A percentile compares a stretch with the other conserved stretches of the same genome.
These are phyloP conservation scores for Aureobasidium sp. DNA, from an alignment of 2,329 filamentous ascomycete genomes.

Conservation along the genomic window DNA sequence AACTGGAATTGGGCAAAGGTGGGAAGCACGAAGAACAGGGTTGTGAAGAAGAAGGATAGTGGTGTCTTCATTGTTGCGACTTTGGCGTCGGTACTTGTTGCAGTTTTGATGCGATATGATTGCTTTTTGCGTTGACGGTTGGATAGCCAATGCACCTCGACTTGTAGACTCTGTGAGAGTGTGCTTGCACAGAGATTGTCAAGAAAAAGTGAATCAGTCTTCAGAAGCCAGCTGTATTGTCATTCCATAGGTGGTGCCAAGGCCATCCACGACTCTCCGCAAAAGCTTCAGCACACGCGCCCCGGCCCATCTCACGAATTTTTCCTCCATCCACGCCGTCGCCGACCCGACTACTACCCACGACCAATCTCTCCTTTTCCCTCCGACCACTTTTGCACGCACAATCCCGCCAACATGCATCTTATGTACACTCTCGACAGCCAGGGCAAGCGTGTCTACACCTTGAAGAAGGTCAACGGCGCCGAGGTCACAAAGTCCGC, in stretches of 20 bases:
- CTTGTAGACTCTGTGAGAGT: too few species aligned
- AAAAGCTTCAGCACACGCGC: conserved; percentile 1
- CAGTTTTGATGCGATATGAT: not conserved
- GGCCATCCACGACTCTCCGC: not conserved
- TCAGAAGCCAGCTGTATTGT: not conserved
- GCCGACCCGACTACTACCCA: not conserved
- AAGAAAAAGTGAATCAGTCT: not conserved
- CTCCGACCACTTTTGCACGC: not conserved
- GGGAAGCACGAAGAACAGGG: conserved; percentile 50
- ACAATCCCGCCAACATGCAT: conserved; percentile 48
- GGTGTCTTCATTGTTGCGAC: conserved; percentile 17
- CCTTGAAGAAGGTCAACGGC: conserved; percentile 78
- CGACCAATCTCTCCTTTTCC: not conserved
- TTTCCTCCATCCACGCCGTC: not conserved
- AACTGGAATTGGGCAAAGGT: conserved; percentile 83
- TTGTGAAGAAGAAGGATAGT: conserved; percentile 27
- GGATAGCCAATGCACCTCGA: too few species aligned
- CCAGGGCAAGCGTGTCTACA: conserved; percentile 84
- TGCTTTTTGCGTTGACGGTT: not conserved
- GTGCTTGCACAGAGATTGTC: not conserved
- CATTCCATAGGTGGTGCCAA: not conserved
- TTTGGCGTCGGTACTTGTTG: not conserved
- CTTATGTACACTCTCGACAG: conserved; percentile 80
- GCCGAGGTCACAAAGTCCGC: conserved; percentile 91
- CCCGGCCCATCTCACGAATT: not conserved